Percentiles rank a stretch among this genome's conserved stretches.
These are phyloP conservation scores for Gryganskiella cystojenkinii DNA, from an alignment of 192 early-diverging fungal genomes.

Conservation along the genomic window DNA sequence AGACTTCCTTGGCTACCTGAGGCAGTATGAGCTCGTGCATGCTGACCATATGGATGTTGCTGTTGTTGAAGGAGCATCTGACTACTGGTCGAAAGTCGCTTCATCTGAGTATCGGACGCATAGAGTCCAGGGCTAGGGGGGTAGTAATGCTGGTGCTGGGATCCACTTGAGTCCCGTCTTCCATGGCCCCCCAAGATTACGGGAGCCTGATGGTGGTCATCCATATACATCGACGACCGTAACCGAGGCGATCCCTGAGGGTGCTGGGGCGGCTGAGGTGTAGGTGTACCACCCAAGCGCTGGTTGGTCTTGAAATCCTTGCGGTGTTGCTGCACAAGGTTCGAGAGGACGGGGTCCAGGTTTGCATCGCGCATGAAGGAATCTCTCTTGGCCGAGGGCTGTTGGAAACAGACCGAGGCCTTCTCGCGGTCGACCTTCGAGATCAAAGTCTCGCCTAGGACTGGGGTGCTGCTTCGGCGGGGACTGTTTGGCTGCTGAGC, in stretches of 20 bases:
- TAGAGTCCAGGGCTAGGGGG: conserved; percentile 25
- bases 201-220: conserved; percentile 1
- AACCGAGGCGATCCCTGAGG: conserved; percentile 17
- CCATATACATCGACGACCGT: conserved; percentile 1
- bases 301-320: conserved; percentile 49
- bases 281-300: conserved; percentile 20
- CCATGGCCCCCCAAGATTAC: conserved; percentile 9
- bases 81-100: conserved; percentile 30
- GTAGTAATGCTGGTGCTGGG: conserved; percentile 10
- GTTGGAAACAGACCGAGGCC: conserved; percentile 43
- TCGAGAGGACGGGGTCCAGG: conserved; percentile 37
- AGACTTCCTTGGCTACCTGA: conserved; percentile 17
- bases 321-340: conserved; percentile 43
- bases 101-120: conserved; percentile 18
- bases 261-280: neutral
- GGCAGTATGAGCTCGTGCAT: neutral
- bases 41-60: conserved; percentile 21
- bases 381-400: conserved; percentile 21
- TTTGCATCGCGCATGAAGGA: conserved; percentile 24
- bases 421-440: conserved; percentile 37
- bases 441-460: conserved; percentile 16
- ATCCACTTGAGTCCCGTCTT: conserved; percentile 36
- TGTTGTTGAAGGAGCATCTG: conserved; percentile 10
- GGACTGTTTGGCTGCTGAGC: conserved; percentile 1
- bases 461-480: conserved; percentile 20